These are phyloP conservation scores for Alternaria conjuncta DNA, from an alignment of 2,329 filamentous ascomycete species.

Conservation along the genomic window DNA sequence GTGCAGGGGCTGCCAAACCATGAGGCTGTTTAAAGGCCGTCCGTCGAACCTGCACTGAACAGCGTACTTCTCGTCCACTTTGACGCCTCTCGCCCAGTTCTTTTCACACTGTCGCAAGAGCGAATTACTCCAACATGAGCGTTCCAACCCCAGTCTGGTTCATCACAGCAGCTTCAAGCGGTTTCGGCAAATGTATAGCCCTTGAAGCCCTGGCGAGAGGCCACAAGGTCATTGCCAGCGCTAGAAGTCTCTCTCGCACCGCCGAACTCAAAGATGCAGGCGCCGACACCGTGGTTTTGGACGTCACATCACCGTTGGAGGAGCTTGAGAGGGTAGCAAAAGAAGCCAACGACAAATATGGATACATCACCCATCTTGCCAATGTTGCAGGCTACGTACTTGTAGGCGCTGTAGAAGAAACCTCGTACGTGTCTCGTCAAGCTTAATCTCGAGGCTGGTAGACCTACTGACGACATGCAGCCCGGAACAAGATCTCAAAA, in stretches of 20 bases:
- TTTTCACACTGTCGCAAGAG: too few relatives aligned
- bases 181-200: conserved; percentile 56
- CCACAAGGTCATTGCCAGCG: conserved; percentile 58
- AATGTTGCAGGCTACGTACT: conserved; percentile 57
- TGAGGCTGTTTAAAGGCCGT: background rate
- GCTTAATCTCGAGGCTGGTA: background rate
- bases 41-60: background rate
- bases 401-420: conserved; percentile 55
- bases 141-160: conserved; percentile 50
- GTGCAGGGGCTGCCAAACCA: background rate
- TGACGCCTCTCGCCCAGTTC: background rate
- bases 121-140: background rate
- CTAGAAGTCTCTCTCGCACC: conserved; percentile 50
- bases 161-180: conserved; percentile 57
- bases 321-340: conserved; percentile 46
- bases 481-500: conserved; percentile 49
- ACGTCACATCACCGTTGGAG: conserved; percentile 49
- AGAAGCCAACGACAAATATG: conserved; percentile 49
- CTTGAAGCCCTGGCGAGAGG: conserved; percentile 53
- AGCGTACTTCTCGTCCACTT: background rate
- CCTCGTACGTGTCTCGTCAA: conserved; percentile 42
- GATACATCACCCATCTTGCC: conserved; percentile 54
- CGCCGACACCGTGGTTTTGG: conserved; percentile 48
- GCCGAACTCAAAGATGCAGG: conserved; percentile 43
- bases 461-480: conserved; percentile 16